A percentile compares a stretch with the other conserved stretches of the same genome.
Conservation (phyloP, 2,329 filamentous ascomycete genomes). For the Colletotrichum higginsianum region DNA sequence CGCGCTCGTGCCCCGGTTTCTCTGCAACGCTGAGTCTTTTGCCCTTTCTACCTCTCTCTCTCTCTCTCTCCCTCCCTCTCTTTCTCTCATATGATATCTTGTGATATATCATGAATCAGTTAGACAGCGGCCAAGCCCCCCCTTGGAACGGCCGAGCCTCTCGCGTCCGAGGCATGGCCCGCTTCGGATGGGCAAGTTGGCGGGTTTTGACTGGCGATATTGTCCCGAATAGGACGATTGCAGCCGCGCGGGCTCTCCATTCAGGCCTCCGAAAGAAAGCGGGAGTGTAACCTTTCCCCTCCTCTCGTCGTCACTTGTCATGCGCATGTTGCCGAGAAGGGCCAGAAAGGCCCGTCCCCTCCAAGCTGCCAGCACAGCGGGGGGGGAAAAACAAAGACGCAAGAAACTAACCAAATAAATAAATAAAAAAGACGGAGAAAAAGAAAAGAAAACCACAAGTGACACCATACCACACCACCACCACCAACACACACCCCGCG, state of each 20-base stretch:
- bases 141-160: conserved; percentile 19
- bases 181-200: conserved; percentile 20
- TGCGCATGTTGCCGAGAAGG: neutral
- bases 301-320: neutral
- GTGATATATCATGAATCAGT: conserved; percentile 18
- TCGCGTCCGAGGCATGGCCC: conserved; percentile 18
- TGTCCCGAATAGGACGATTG: conserved; percentile 7
- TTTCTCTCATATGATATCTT: no score
- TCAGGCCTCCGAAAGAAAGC: conserved; percentile 10
- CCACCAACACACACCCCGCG: neutral
- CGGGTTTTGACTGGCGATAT: neutral
- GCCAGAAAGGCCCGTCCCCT: no score
- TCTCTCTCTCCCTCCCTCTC: no score
- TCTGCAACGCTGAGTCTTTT: conserved; percentile 19
- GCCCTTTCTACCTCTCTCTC: no score
- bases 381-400: neutral
- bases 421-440: conserved; percentile 5
- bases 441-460: conserved; percentile 3
- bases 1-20: neutral
- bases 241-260: neutral
- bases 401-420: neutral
- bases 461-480: conserved; percentile 11
- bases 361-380: neutral
- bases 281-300: neutral
- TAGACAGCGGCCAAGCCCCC: conserved; percentile 16